A percentile compares a stretch with the other conserved stretches of the same genome.
These are phyloP conservation scores for Capronia americana DNA, from an alignment of 2,329 filamentous ascomycete genomes.

Conservation along the genomic window DNA sequence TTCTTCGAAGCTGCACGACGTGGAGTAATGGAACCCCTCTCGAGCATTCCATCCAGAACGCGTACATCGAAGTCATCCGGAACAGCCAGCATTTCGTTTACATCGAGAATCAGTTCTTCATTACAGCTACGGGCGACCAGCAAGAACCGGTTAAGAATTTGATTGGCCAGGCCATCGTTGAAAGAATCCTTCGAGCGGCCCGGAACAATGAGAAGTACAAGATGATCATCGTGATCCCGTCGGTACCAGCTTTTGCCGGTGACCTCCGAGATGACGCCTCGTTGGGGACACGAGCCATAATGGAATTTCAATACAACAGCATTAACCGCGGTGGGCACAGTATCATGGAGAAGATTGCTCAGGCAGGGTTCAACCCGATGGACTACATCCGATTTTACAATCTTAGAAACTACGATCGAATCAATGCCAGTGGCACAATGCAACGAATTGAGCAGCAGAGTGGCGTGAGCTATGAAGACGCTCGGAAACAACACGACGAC, in stretches of 20 bases:
- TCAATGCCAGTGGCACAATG: constrained; percentile 62
- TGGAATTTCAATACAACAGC: constrained; percentile 84
- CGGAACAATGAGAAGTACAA: constrained; percentile 71
- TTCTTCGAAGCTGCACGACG: constrained; percentile 55
- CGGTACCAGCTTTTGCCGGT: constrained; percentile 81
- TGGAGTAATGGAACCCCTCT: constrained; percentile 66
- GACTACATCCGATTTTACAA: constrained; percentile 86
- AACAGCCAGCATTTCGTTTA: constrained; percentile 76
- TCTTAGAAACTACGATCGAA: constrained; percentile 80
- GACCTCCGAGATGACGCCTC: constrained; percentile 75
- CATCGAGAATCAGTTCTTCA: constrained; percentile 89
- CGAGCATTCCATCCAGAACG: constrained; percentile 85
- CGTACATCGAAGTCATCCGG: constrained; percentile 75
- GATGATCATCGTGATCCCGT: constrained; percentile 77
- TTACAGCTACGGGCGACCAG: constrained; percentile 74
- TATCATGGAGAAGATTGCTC: constrained; percentile 74
- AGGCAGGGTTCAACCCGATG: constrained; percentile 71
- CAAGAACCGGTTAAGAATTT: constrained; percentile 78
- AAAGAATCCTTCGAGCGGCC: constrained; percentile 75
- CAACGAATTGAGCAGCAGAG: constrained; percentile 49
- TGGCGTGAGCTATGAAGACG: constrained; percentile 54
- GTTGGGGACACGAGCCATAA: constrained; percentile 80
- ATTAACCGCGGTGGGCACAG: constrained; percentile 79
- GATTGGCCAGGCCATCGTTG: constrained; percentile 78
- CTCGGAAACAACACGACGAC: constrained; percentile 51